phyloP scores from a whole-genome alignment of 768 basidiomycete genomes.

The Gyrodon lividus region DNA sequence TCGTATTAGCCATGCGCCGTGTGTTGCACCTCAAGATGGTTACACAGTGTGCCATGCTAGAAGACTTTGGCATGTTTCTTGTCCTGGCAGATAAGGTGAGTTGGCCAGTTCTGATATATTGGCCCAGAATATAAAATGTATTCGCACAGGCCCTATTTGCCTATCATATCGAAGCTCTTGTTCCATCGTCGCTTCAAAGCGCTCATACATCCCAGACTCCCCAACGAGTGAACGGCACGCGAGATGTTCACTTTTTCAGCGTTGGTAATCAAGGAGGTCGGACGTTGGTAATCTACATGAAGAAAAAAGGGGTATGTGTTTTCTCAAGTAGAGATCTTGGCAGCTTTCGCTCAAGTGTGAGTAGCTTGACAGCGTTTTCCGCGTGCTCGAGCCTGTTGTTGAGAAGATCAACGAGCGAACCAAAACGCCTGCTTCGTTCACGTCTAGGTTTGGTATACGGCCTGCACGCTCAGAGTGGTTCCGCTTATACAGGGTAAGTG shows the following conservation, averaged over 20 bases:
- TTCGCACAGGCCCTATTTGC: conserved; percentile 74
- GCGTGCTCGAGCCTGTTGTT: conserved; percentile 94
- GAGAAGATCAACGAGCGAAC: conserved; percentile 82
- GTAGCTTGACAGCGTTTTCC: conserved; percentile 88
- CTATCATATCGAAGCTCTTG: conserved; percentile 93
- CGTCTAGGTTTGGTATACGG: conserved; percentile 74
- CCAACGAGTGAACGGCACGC: conserved; percentile 86
- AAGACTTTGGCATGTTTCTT: conserved; percentile 95
- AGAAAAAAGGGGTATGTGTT: conserved; percentile 75
- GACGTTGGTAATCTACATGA: conserved; percentile 93
- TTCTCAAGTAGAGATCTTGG: conserved; percentile 9
- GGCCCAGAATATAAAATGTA: neutral
- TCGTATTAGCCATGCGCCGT: conserved; percentile 73
- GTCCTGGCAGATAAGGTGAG: conserved; percentile 88
- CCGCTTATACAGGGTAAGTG: conserved; percentile 74
- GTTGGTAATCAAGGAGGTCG: conserved; percentile 85
- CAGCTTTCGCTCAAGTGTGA: conserved; percentile 1
- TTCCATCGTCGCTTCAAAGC: conserved; percentile 77
- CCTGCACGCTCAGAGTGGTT: conserved; percentile 92
- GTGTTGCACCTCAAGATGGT: conserved; percentile 93
- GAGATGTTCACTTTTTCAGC: conserved; percentile 95
- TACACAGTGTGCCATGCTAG: conserved; percentile 92
- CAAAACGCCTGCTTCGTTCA: conserved; percentile 67
- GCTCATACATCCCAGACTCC: conserved; percentile 73
- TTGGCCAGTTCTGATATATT: neutral